These are phyloP conservation scores for Hexamita inflata DNA, from an alignment of 208 protist genomes.

Conservation along the genomic window DNA sequence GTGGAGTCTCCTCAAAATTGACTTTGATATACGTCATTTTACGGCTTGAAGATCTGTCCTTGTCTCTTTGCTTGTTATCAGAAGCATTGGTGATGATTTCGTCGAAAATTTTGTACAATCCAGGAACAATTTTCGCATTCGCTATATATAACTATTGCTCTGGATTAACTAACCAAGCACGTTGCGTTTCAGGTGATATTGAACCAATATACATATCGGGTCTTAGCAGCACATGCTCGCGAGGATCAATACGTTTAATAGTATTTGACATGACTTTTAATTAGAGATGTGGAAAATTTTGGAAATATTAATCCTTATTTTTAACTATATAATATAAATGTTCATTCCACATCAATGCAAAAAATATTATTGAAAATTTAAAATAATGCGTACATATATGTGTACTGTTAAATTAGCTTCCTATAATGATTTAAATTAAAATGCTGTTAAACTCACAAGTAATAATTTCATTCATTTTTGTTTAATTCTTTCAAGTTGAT, in stretches of 20 bases:
- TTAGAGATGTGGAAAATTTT: too few relatives aligned
- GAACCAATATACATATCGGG: constrained; percentile 98
- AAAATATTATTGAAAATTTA: too few relatives aligned
- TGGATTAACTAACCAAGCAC: constrained; percentile 80
- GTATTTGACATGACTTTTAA: too few relatives aligned
- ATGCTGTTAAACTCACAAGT: too few relatives aligned
- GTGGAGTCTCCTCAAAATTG: constrained; percentile 11
- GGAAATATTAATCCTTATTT: too few relatives aligned
- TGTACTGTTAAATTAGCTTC: too few relatives aligned
- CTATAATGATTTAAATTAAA: too few relatives aligned
- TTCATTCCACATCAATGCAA: too few relatives aligned
- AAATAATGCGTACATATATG: too few relatives aligned
- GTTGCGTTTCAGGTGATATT: constrained; percentile 60
- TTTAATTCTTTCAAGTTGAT: too few relatives aligned
- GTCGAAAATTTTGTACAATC: constrained; percentile 99
- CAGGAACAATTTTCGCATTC: constrained; percentile 39
- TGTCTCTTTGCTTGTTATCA: constrained; percentile 93
- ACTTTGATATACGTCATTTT: constrained; percentile 24
- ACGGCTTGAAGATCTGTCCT: not conserved
- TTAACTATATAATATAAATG: too few relatives aligned
- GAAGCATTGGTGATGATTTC: constrained; percentile 99
- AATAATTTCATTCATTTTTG: too few relatives aligned
- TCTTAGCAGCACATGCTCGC: constrained; percentile 88
- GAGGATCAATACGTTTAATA: constrained; percentile 17
- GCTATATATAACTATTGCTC: not conserved